A percentile compares a stretch with the other conserved stretches of the same genome.
phyloP scores from a whole-genome alignment of 1,284 basidiomycete genomes.

The Boletus holoroseus region DNA sequence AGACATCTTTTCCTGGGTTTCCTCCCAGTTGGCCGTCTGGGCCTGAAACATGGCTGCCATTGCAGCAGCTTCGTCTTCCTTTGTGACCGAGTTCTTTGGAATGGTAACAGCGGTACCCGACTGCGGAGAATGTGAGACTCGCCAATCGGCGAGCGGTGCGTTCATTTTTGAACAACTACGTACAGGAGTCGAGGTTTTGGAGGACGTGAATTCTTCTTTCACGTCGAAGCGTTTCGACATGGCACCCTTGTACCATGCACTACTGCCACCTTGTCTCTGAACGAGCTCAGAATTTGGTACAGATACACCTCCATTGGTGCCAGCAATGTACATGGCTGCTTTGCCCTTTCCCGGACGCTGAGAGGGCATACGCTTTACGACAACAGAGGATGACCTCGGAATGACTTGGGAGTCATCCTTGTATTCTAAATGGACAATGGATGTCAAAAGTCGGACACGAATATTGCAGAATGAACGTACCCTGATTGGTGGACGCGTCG shows the following conservation, averaged over 20 bases:
- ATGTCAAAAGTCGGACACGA: neutral
- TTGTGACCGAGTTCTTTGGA: slow-evolving; percentile 43
- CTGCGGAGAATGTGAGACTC: slow-evolving; percentile 28
- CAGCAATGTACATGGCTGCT: slow-evolving; percentile 79
- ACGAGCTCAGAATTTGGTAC: slow-evolving; percentile 45
- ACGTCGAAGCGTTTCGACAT: slow-evolving; percentile 91
- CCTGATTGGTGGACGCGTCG: slow-evolving; percentile 83
- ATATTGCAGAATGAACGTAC: slow-evolving; percentile 40
- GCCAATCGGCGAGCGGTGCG: slow-evolving; percentile 15
- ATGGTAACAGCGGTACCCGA: slow-evolving; percentile 20
- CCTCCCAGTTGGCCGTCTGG: slow-evolving; percentile 88
- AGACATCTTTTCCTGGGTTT: slow-evolving; percentile 96
- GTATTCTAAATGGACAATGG: slow-evolving; percentile 57
- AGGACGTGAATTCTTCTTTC: slow-evolving; percentile 53
- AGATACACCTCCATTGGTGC: slow-evolving; percentile 43
- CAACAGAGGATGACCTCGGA: slow-evolving; percentile 89
- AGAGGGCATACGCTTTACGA: slow-evolving; percentile 87
- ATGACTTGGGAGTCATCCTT: slow-evolving; percentile 90
- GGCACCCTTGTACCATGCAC: slow-evolving; percentile 57
- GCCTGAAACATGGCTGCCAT: slow-evolving; percentile 96
- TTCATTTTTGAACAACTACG: slow-evolving; percentile 22
- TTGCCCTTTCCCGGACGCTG: slow-evolving; percentile 86
- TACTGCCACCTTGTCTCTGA: slow-evolving; percentile 35
- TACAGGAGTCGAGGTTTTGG: slow-evolving; percentile 32
- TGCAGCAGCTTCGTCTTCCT: slow-evolving; percentile 77